Base-by-base conservation (phyloP, 768 basidiomycete genomes). In the Termitomyces sp. region DNA sequence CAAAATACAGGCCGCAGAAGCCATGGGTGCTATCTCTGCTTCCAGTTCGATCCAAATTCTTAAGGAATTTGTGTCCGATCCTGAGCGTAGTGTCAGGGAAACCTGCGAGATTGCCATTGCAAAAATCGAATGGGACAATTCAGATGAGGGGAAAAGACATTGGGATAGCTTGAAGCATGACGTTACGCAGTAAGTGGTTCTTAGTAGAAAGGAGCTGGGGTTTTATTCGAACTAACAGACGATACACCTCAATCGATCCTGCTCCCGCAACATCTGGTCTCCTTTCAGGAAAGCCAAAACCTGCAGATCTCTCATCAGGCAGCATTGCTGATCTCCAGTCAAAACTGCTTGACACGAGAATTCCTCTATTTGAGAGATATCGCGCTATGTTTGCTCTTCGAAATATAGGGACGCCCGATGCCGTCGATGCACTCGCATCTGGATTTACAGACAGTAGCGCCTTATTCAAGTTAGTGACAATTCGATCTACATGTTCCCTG, bases 321-420 rank as follows among this genome's bases (percentile, higher is more conserved):
- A 77, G 73, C 7, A 82, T 95, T 62, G 65, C 78, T 6, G 71
- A 77, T 7, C 83, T 98, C 7, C 83, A 83, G 45, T 67, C 74
- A 1, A 84, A 81, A 13, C 79, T 98, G 2, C 81, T 96, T 22
- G 80, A 96, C 69, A 79, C 77, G 2, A 71, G 75, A 4, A 74
- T 91, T 0, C 81, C 92, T 0, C 84, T 99, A 0, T 99, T 98
- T 69, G 87, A 92, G 67, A 87, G 97, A 32, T 99, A 99, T 71
- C 87, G 97, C 12, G 96, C 97, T 49, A 98, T 99, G 97, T 99
- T 99, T 72, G 90, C 94, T 1, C 82, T 99, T 49, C 86, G 97
- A 40, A 97, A 99, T 72, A 90, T 95, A n/a, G 91, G 92, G 36
- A 88, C 90, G 1, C 81, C 86, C 18, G 83, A 82, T 3, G 96